Evolutionary conservation across 495 filamentous ascomycete species (phyloP).

Genomic region (Neurospora sp.): DNA sequence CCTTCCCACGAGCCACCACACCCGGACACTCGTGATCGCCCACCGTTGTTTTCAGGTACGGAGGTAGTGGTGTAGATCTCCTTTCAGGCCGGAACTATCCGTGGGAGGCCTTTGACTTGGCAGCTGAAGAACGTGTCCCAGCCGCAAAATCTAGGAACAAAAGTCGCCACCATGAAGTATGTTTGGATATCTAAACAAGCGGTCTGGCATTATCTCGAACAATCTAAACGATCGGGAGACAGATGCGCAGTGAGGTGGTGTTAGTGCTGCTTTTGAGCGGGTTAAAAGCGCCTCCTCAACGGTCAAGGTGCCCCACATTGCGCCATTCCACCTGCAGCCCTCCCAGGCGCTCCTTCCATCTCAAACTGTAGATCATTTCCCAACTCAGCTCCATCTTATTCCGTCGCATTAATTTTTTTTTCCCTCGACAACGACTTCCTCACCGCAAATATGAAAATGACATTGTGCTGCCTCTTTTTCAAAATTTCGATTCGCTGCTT

Average conservation of each 20-base stretch:
- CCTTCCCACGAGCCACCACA: neutral
- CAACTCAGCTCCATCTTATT: neutral
- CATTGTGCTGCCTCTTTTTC: neutral
- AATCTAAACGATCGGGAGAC: too few species aligned
- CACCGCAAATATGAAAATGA: neutral
- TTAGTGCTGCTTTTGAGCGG: neutral
- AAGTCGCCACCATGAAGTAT: neutral
- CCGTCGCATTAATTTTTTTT: too few species aligned
- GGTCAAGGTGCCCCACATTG: neutral
- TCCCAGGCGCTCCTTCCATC: neutral
- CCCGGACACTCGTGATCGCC: neutral
- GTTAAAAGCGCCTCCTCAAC: neutral
- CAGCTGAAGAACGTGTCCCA: neutral
- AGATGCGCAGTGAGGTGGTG: too few species aligned
- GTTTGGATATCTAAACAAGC: neutral
- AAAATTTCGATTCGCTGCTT: neutral
- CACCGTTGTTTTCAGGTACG: neutral
- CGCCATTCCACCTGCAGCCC: neutral
- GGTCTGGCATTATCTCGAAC: neutral
- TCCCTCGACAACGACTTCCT: neutral
- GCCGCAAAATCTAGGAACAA: neutral
- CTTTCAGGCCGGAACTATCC: neutral
- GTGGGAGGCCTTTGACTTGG: neutral
- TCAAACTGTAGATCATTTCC: neutral
- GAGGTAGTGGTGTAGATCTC: neutral